Base-by-base conservation (phyloP, 305 asterid species). In the Petunia hybrid region DNA sequence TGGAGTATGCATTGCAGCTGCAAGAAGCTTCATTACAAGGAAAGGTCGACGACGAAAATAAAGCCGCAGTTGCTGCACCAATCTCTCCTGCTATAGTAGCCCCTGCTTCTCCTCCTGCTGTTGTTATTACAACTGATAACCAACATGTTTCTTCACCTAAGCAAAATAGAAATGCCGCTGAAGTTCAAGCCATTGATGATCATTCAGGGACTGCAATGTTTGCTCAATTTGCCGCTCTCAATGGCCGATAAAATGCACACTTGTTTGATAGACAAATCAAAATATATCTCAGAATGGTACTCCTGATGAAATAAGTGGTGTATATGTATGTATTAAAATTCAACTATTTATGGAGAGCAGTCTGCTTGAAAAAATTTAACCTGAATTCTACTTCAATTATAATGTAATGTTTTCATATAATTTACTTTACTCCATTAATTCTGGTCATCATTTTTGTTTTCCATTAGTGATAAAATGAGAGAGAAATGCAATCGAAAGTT, bases 171-270 rank as follows among this genome's bases (percentile, higher is more conserved):
- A 36, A 13, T 53, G 83, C 89, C 14, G 84, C 84, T 13, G 89
- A 87, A 68, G 87, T 79, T 78, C 87, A 84, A 38, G 89, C 36
- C 35, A 78, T 89, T 8, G 91, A 88, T 78, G 98, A 94, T 42
- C 93, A 92, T 81, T 94, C 99, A 0, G 97, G 91, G 57, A 90
- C 97, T 10, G 94, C 94, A 36, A 91, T 92, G 89, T 92, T 92
- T 81, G 88, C 93, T 8, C 95, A 91, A 67, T 94, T 91, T 66
- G 89, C 90, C 57, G 84, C 92, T 76, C 89, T 94, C n/a, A 89
- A 83, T 73, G 95, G 97, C 2, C 84, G 96, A 62, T 93, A 85
- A 88, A 51, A 51, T 5, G 14, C 4, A 35, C 46, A 35, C 46
- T 71, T 71, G 45, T 48, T 70, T 4, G 0, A 51, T 6, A 73